Evolutionary conservation across 768 basidiomycete genomes (phyloP).

Genomic region (Hygrophorus russula): DNA sequence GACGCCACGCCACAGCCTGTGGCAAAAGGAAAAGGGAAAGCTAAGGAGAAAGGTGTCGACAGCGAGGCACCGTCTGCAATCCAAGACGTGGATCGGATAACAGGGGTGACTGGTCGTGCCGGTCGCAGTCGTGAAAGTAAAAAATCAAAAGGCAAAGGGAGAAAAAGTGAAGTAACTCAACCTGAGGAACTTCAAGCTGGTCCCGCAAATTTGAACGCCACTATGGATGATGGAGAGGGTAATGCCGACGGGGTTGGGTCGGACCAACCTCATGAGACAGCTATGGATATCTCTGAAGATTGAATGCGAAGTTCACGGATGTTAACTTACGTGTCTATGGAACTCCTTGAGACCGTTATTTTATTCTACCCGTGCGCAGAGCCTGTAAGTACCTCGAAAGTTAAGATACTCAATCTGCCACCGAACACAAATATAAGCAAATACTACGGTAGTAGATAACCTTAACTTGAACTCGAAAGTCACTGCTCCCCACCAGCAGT

Average conservation of each 20-base stretch:
- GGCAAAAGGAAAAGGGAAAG: constrained; percentile 8
- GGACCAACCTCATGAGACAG: too few species aligned
- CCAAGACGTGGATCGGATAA: neutral
- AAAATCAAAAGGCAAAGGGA: neutral
- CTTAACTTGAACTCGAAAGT: constrained; percentile 9
- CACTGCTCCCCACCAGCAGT: constrained; percentile 12
- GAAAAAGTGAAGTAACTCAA: neutral
- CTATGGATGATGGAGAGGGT: too few species aligned
- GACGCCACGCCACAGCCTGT: constrained; percentile 4
- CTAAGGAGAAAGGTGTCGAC: neutral
- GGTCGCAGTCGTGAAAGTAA: neutral
- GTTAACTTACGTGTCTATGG: too few species aligned
- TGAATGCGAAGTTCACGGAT: too few species aligned
- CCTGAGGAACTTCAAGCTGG: too few species aligned
- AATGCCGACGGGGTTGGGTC: too few species aligned
- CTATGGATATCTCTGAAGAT: too few species aligned
- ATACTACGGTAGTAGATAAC: neutral
- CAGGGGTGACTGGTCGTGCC: neutral
- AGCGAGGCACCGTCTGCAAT: neutral
- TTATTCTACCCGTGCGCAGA: too few species aligned
- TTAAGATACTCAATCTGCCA: too few species aligned
- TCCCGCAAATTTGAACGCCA: too few species aligned
- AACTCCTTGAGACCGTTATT: too few species aligned
- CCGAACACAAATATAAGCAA: constrained; percentile 3
- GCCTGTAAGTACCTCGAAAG: too few species aligned